phyloP scores from a whole-genome alignment of 139 green algal genomes.

The Chlorella sp. region DNA sequence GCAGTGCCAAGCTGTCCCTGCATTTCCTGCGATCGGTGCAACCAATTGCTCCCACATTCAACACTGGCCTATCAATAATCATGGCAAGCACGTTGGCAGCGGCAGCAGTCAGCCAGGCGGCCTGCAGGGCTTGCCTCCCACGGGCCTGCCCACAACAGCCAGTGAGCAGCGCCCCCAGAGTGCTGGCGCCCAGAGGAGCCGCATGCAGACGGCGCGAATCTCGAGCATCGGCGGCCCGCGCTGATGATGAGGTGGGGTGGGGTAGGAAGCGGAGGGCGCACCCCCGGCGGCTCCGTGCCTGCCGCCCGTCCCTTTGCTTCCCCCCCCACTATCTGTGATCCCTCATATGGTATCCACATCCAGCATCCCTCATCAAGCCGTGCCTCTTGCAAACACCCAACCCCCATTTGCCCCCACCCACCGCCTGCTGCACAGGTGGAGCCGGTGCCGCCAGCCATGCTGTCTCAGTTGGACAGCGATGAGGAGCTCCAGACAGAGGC shows the following conservation, averaged over 20 bases:
- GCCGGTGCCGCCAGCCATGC: constrained; percentile 21
- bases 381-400: too few species aligned
- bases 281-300: too few species aligned
- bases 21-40: too few species aligned
- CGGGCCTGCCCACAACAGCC: too few species aligned
- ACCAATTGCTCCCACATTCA: background rate
- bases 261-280: background rate
- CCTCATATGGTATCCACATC: too few species aligned
- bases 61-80: background rate
- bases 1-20: too few species aligned
- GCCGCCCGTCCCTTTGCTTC: background rate
- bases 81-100: background rate
- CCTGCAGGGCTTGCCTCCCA: background rate
- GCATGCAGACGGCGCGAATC: too few species aligned
- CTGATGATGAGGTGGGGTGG: background rate
- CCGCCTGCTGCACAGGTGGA: background rate
- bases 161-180: too few species aligned
- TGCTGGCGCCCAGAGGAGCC: too few species aligned
- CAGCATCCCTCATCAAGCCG: too few species aligned
- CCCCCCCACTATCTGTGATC: too few species aligned
- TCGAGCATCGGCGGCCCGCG: background rate
- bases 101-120: background rate
- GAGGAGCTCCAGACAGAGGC: constrained; percentile 19
- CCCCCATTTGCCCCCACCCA: background rate
- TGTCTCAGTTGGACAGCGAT: background rate